These are phyloP conservation scores for Blastobotrys indianensis DNA, from an alignment of 1,139 yeast species.

Conservation along the genomic window DNA sequence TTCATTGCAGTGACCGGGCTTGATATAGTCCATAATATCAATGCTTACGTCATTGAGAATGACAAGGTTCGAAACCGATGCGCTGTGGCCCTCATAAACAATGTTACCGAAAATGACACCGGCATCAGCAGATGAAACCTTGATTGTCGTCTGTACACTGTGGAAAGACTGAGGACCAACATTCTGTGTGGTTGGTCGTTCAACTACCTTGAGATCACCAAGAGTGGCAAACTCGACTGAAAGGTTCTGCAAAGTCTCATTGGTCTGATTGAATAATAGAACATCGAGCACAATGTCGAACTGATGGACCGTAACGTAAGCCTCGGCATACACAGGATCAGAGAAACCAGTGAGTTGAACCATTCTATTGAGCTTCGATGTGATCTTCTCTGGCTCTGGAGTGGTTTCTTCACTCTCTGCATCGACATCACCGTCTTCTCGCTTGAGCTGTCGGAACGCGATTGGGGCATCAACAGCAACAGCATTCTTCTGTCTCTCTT, in stretches of 20 bases:
- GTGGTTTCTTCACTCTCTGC: slow-evolving; percentile 33
- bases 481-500: slow-evolving; percentile 58
- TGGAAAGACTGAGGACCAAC: slow-evolving; percentile 96
- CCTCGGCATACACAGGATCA: slow-evolving; percentile 97
- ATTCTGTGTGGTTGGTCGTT: slow-evolving; percentile 87
- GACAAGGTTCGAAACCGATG: slow-evolving; percentile 84
- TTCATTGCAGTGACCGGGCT: slow-evolving; percentile 87
- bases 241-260: slow-evolving; percentile 81
- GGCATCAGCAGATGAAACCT: slow-evolving; percentile 95
- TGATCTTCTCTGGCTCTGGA: slow-evolving; percentile 49
- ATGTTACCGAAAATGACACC: slow-evolving; percentile 97
- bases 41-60: slow-evolving; percentile 92
- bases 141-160: slow-evolving; percentile 79
- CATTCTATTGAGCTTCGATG: slow-evolving; percentile 79
- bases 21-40: slow-evolving; percentile 95
- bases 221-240: slow-evolving; percentile 94
- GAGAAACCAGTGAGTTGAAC: slow-evolving; percentile 95
- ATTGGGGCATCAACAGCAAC: slow-evolving; percentile 81
- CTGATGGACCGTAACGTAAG: slow-evolving; percentile 89
- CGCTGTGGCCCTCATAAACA: slow-evolving; percentile 93
- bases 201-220: slow-evolving; percentile 93
- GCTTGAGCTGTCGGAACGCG: slow-evolving; percentile 74
- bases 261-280: slow-evolving; percentile 88
- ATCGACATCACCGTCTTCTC: slow-evolving; percentile 39
- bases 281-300: slow-evolving; percentile 95